Percentiles rank a stretch among this genome's conserved stretches.
phyloP scores from a whole-genome alignment of 192 early-diverging fungal species.

The Obelidium mucronatum region DNA sequence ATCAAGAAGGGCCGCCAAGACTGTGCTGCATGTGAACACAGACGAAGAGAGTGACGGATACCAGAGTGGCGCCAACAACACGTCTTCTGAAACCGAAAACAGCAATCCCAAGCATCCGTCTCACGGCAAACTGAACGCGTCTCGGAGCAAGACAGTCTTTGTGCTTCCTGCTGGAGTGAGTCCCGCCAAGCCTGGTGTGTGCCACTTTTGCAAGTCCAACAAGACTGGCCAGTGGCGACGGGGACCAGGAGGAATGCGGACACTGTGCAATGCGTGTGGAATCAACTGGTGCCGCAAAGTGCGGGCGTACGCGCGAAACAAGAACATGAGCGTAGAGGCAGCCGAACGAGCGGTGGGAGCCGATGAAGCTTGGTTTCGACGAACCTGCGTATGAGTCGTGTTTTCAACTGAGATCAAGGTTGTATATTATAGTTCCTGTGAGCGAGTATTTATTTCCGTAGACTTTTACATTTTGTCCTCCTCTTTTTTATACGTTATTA shows the following conservation, averaged over 20 bases:
- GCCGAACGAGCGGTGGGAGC: slow-evolving; percentile 29
- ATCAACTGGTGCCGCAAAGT: slow-evolving; percentile 52
- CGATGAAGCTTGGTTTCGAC: slow-evolving; percentile 31
- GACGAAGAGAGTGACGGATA: not conserved
- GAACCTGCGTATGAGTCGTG: no score
- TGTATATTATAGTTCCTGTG: no score
- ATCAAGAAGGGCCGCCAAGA: not conserved
- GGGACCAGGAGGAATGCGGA: slow-evolving; percentile 88
- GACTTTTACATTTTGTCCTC: no score
- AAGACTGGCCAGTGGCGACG: slow-evolving; percentile 96
- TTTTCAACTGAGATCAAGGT: no score
- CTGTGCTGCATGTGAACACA: not conserved
- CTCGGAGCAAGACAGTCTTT: not conserved
- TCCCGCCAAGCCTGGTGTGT: slow-evolving; percentile 22
- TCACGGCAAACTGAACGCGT: not conserved
- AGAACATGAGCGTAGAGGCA: not conserved
- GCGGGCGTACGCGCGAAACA: slow-evolving; percentile 5
- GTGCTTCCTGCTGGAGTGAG: not conserved
- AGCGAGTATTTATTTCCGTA: no score
- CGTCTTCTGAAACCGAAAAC: not conserved
- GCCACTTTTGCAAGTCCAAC: slow-evolving; percentile 75
- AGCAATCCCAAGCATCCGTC: not conserved
- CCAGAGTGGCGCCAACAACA: not conserved
- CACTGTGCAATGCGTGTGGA: slow-evolving; percentile 95
- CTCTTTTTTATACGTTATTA: no score